Conservation (phyloP, 2,329 filamentous ascomycete species). For the Fusarium buxicola region DNA sequence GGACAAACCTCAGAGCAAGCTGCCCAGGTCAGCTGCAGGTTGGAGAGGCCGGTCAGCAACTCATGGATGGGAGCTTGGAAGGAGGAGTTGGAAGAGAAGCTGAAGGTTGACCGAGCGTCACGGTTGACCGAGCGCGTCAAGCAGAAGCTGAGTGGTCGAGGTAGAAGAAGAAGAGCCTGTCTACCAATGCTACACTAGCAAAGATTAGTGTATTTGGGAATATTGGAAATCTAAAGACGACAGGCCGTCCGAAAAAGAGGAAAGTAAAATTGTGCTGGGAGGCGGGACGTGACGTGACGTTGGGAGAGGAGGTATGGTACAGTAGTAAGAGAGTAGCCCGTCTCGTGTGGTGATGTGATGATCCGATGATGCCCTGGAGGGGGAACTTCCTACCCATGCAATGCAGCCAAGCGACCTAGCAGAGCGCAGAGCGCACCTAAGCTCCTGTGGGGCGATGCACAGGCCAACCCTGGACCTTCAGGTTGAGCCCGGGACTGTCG, state of each 20-base stretch:
- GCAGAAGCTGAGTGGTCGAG: slow-evolving; percentile 17
- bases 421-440: slow-evolving; percentile 1
- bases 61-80: slow-evolving; percentile 32
- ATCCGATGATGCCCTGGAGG: slow-evolving; percentile 39
- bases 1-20: slow-evolving; percentile 35
- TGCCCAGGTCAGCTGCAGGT: slow-evolving; percentile 40
- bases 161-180: slow-evolving; percentile 24
- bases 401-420: slow-evolving; percentile 9
- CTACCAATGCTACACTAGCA: slow-evolving; percentile 17
- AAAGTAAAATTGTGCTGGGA: neutral
- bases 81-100: slow-evolving; percentile 11
- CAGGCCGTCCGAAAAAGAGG: neutral
- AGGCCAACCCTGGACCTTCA: too few relatives aligned
- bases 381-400: slow-evolving; percentile 30
- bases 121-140: slow-evolving; percentile 36
- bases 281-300: slow-evolving; percentile 22
- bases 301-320: slow-evolving; percentile 8
- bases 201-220: slow-evolving; percentile 1
- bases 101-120: slow-evolving; percentile 4
- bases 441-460: slow-evolving; percentile 36
- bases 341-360: slow-evolving; percentile 38
- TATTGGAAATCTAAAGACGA: neutral
- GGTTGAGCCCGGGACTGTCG: slow-evolving; percentile 1
- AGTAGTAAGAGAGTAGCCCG: slow-evolving; percentile 2
- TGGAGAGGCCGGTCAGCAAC: slow-evolving; percentile 39